Evolutionary conservation across 2,329 filamentous ascomycete genomes (phyloP).

Genomic region (Penicillium sp.): DNA sequence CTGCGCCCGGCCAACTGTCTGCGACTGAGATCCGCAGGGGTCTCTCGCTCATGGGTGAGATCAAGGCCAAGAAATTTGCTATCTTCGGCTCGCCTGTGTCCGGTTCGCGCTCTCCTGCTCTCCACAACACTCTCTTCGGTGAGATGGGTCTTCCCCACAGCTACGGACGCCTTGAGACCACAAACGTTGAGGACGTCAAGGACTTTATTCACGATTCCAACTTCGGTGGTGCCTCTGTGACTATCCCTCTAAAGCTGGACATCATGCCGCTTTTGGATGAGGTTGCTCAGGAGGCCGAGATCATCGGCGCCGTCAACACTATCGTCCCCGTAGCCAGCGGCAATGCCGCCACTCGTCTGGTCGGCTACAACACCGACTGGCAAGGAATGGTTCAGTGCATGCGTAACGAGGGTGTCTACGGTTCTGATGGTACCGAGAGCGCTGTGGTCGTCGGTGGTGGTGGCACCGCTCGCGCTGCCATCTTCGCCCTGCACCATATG

Average conservation of each 20-base stretch:
- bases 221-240: constrained; percentile 94
- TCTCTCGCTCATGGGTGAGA: constrained; percentile 76
- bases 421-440: constrained; percentile 48
- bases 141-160: constrained; percentile 79
- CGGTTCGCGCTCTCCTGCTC: constrained; percentile 79
- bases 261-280: constrained; percentile 81
- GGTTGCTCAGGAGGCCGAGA: constrained; percentile 74
- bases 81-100: constrained; percentile 86
- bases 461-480: constrained; percentile 87
- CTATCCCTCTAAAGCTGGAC: constrained; percentile 91
- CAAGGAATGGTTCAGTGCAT: constrained; percentile 85
- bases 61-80: constrained; percentile 76
- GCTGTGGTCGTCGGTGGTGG: constrained; percentile 89
- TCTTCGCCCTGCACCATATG: constrained; percentile 84
- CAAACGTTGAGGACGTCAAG: constrained; percentile 62
- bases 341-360: constrained; percentile 56
- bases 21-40: constrained; percentile 84
- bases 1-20: constrained; percentile 90
- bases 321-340: constrained; percentile 67
- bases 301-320: constrained; percentile 94
- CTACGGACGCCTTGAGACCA: constrained; percentile 80
- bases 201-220: constrained; percentile 69
- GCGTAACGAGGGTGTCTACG: constrained; percentile 66
- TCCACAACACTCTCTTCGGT: constrained; percentile 85
- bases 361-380: constrained; percentile 96